Evolutionary conservation across 805 yeast species (phyloP).

Genomic region (Zygotorulaspora sp.): DNA sequence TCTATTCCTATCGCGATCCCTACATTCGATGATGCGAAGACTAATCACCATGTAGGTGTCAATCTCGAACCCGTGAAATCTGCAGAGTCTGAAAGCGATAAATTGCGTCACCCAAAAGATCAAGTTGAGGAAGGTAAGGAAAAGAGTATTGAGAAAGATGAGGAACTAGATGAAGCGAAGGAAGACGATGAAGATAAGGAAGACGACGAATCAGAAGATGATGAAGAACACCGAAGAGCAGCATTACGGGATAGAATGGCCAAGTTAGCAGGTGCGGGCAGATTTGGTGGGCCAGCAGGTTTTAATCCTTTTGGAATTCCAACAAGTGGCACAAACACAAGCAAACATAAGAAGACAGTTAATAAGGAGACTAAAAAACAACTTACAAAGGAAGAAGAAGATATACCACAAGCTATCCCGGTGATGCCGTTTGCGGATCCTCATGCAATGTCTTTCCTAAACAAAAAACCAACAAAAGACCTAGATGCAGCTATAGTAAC

Average conservation of each 20-base stretch:
- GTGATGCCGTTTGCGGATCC: conserved; percentile 50
- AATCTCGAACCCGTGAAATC: too few relatives aligned
- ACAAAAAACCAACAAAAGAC: conserved; percentile 12
- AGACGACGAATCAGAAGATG: conserved; percentile 55
- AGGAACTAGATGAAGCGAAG: not conserved
- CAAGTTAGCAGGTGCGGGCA: conserved; percentile 78
- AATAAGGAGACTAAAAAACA: conserved; percentile 21
- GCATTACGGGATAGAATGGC: conserved; percentile 93
- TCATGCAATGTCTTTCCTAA: conserved; percentile 28
- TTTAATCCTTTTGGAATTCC: conserved; percentile 43
- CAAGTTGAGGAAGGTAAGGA: conserved; percentile 25
- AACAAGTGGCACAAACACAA: conserved; percentile 12
- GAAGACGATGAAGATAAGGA: conserved; percentile 43
- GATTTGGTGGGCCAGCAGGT: conserved; percentile 53
- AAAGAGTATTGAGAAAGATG: conserved; percentile 4
- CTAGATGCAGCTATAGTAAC: too few relatives aligned
- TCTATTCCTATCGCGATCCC: not conserved
- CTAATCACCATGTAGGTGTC: too few relatives aligned
- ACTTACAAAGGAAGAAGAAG: conserved; percentile 15
- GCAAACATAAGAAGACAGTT: conserved; percentile 27
- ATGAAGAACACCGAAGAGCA: conserved; percentile 69
- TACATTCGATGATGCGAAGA: not conserved
- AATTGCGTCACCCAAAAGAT: conserved; percentile 16
- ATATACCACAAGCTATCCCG: conserved; percentile 42
- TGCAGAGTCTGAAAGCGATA: conserved; percentile 16